Conservation (phyloP, 495 filamentous ascomycete species). For the Aspergillus biplanus region DNA sequence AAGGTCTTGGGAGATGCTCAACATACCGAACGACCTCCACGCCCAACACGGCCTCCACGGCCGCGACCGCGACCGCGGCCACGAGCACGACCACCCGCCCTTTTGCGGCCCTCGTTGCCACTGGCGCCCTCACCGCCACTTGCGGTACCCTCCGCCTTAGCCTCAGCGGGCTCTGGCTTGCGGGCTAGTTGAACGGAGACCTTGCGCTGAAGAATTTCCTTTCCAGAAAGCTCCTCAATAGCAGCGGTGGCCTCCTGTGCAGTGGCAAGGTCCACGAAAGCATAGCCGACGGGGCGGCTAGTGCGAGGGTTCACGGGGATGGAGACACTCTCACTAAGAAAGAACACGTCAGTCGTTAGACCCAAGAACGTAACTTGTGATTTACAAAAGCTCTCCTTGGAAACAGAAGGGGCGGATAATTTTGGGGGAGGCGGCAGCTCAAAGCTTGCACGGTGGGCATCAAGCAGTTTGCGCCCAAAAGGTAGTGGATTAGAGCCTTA, state of each 20-base stretch:
- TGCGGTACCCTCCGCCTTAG: constrained; percentile 70
- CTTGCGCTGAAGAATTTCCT: constrained; percentile 96
- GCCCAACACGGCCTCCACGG: constrained; percentile 62
- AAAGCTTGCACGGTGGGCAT: background rate
- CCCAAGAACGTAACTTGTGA: background rate
- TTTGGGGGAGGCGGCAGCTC: background rate
- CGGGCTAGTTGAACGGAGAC: constrained; percentile 98
- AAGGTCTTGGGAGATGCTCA: constrained; percentile 1
- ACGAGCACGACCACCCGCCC: constrained; percentile 74
- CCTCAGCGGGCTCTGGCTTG: constrained; percentile 86
- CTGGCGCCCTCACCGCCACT: constrained; percentile 69
- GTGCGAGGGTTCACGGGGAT: constrained; percentile 99
- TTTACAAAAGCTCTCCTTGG: background rate
- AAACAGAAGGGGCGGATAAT: background rate
- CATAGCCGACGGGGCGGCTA: constrained; percentile 96
- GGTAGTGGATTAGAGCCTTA: background rate
- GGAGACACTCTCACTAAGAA: constrained; percentile 87
- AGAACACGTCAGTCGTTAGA: constrained; percentile 20
- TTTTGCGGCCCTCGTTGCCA: constrained; percentile 77
- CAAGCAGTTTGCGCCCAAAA: background rate
- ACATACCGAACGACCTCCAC: constrained; percentile 75
- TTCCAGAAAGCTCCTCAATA: constrained; percentile 90
- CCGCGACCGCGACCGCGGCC: constrained; percentile 76
- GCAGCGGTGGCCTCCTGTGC: constrained; percentile 92
- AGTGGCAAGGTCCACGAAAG: constrained; percentile 96